phyloP scores from a whole-genome alignment of 257 asterid genomes.

The Capsicum chinense region DNA sequence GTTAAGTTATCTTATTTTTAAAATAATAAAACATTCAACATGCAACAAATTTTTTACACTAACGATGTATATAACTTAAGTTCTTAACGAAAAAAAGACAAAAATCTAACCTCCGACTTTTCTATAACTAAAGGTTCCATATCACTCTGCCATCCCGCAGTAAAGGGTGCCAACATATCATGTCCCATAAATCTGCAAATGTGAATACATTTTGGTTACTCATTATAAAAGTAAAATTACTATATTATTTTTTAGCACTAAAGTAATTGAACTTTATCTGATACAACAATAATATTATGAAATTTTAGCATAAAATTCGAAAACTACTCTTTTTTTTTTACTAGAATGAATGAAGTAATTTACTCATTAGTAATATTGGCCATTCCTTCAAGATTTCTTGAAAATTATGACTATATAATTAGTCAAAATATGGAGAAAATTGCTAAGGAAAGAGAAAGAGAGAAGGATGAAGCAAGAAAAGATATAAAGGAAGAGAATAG shows the following conservation, averaged over 20 bases:
- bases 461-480: neutral
- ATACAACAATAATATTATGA: neutral
- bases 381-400: neutral
- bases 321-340: neutral
- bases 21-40: neutral
- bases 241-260: neutral
- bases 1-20: neutral
- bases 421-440: neutral
- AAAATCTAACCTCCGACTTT: slow-evolving; percentile 62
- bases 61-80: too few species aligned
- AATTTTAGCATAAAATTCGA: neutral
- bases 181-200: slow-evolving; percentile 74
- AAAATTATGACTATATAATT: neutral
- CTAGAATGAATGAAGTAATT: neutral
- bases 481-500: neutral
- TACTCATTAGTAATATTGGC: neutral
- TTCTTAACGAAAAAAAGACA: neutral
- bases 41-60: too few species aligned
- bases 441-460: neutral
- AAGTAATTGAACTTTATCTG: too few species aligned
- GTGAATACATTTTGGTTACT: slow-evolving; percentile 8
- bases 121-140: slow-evolving; percentile 75
- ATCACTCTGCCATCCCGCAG: slow-evolving; percentile 86
- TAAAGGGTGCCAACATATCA: slow-evolving; percentile 92
- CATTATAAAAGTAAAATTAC: neutral